Conservation (phyloP, 2,329 filamentous ascomycete species). For the Fusarium albidum region DNA sequence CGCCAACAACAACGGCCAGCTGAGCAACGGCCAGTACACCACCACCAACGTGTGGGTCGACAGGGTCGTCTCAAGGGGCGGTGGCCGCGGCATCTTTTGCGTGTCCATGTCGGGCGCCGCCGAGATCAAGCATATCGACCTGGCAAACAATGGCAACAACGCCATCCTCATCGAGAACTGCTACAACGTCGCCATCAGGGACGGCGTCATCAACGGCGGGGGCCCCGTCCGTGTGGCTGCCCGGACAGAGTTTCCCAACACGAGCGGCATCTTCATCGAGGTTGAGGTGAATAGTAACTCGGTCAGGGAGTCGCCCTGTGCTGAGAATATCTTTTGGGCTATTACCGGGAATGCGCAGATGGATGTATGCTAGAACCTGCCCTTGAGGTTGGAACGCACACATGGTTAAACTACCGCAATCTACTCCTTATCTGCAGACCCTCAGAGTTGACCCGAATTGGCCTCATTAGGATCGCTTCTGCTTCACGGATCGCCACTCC, state of each 20-base stretch:
- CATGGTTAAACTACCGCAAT: too few species aligned
- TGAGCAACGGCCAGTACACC: too few species aligned
- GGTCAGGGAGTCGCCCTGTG: conserved; percentile 63
- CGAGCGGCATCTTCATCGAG: conserved; percentile 57
- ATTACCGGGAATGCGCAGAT: conserved; percentile 54
- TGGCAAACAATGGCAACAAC: conserved; percentile 61
- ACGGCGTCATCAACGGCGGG: conserved; percentile 61
- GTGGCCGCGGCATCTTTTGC: conserved; percentile 64
- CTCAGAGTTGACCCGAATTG: too few species aligned
- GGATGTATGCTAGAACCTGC: conserved; percentile 51
- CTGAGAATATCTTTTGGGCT: conserved; percentile 57
- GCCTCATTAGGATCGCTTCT: too few species aligned
- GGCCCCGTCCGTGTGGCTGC: conserved; percentile 63
- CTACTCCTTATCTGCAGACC: too few species aligned
- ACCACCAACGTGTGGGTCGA: too few species aligned
- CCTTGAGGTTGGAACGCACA: too few species aligned
- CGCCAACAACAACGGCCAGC: too few species aligned
- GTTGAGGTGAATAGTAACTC: conserved; percentile 56
- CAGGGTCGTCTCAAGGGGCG: too few species aligned
- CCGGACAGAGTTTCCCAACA: conserved; percentile 61
- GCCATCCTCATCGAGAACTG: conserved; percentile 66
- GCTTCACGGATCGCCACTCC: conserved; percentile 22
- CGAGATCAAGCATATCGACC: conserved; percentile 56
- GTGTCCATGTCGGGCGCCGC: conserved; percentile 62
- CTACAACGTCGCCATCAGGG: conserved; percentile 61